Conservation (phyloP, 495 filamentous ascomycete genomes). For the Hypoxylon fuscum region DNA sequence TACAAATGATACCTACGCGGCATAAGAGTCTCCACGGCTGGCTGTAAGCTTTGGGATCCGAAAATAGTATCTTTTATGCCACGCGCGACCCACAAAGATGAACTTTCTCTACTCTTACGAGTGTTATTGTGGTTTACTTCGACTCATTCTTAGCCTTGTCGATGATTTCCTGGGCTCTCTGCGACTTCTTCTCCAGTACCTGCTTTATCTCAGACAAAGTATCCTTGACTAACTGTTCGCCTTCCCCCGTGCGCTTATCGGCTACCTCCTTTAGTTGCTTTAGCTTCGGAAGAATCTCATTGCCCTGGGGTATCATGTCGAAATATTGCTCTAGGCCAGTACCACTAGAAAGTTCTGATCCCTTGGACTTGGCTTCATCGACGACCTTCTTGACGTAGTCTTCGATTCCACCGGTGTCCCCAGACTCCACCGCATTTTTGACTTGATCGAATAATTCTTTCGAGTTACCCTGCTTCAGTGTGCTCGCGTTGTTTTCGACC, state of each 20-base stretch:
- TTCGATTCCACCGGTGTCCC: conserved; percentile 64
- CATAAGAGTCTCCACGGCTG: too few relatives aligned
- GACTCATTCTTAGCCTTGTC: conserved; percentile 41
- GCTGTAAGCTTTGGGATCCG: too few relatives aligned
- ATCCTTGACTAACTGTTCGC: conserved; percentile 67
- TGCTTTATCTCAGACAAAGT: conserved; percentile 62
- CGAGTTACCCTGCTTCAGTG: conserved; percentile 67
- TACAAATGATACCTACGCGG: too few relatives aligned
- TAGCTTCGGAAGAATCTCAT: conserved; percentile 65
- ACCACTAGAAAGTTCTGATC: conserved; percentile 36
- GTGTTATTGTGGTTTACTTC: background rate
- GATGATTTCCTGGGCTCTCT: conserved; percentile 53
- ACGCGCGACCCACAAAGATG: too few relatives aligned
- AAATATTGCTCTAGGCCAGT: conserved; percentile 57
- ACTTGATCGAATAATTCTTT: conserved; percentile 62
- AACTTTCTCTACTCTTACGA: too few relatives aligned
- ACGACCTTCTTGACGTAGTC: conserved; percentile 64
- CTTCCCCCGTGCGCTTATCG: conserved; percentile 67
- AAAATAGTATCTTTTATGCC: too few relatives aligned
- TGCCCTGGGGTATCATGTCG: conserved; percentile 62
- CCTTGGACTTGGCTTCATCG: conserved; percentile 61
- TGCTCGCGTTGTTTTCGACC: conserved; percentile 66
- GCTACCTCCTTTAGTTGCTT: conserved; percentile 61
- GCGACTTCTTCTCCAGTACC: conserved; percentile 52
- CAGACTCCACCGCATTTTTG: conserved; percentile 62